These are phyloP conservation scores for Lepidium didymum DNA, from an alignment of 345 rosid species.

Conservation along the genomic window DNA sequence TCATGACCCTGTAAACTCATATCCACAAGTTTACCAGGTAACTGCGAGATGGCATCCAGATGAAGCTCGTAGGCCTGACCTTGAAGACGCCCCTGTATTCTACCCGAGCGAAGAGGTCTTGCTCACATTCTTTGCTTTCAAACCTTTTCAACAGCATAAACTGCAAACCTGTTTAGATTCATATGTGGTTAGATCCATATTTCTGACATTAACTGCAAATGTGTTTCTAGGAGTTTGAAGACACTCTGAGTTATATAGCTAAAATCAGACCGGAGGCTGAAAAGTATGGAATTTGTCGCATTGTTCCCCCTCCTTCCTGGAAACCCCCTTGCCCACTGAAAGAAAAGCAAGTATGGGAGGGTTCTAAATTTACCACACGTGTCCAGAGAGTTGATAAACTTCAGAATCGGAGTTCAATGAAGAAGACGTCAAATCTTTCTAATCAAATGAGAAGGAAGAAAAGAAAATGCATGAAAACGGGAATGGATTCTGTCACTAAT, in stretches of 20 bases:
- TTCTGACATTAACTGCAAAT: constrained; percentile 18
- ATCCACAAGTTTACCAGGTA: constrained; percentile 41
- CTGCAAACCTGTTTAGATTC: constrained; percentile 4
- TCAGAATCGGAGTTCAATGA: constrained; percentile 83
- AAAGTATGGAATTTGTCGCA: constrained; percentile 91
- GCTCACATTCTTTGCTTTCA: constrained; percentile 15
- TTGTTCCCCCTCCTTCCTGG: constrained; percentile 97
- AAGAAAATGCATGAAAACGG: constrained; percentile 66
- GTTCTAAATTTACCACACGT: constrained; percentile 74
- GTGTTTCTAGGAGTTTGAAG: constrained; percentile 80
- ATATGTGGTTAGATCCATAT: background rate
- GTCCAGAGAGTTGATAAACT: constrained; percentile 96
- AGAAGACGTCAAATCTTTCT: constrained; percentile 47
- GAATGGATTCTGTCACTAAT: constrained; percentile 43
- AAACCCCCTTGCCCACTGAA: constrained; percentile 86
- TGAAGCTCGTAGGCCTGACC: constrained; percentile 55
- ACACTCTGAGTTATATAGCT: constrained; percentile 78
- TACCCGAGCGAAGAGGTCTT: constrained; percentile 91
- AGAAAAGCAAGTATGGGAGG: constrained; percentile 73
- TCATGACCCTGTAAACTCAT: constrained; percentile 11
- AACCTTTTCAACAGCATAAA: constrained; percentile 8
- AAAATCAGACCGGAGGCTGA: constrained; percentile 81
- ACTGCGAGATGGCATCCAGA: constrained; percentile 81
- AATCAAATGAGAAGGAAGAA: constrained; percentile 59
- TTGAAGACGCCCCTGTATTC: constrained; percentile 86